Base-by-base conservation (phyloP, 495 filamentous ascomycete species). In the Talaromyces adpressus region DNA sequence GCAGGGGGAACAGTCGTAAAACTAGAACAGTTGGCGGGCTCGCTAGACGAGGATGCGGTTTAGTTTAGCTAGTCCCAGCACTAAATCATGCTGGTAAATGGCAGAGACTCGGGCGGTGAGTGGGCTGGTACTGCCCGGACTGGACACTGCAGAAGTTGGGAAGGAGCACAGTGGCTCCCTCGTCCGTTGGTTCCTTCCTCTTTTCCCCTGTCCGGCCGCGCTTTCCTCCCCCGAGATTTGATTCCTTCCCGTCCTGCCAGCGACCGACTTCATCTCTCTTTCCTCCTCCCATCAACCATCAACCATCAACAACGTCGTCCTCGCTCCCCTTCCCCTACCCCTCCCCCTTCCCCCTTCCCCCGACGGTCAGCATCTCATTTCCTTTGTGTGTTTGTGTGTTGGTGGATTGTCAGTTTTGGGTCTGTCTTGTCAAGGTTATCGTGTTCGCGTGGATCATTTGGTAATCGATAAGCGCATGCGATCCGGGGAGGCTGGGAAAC, bases 341-440 rank as follows among this genome's bases (percentile, higher is more conserved):
- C 45, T 39, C 23, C 54, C 12, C 41, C 23, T 25, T 29, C 32
- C 62, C 30, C 59, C 60, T 60, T 57, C 53, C 23, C 41, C 54
- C 47, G 65, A 45, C 57, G 56, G 58, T 54, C 67, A 62, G 66
- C 57, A 49, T 58, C 39, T 51, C 60, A 62, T 64, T 63, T 65
- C 63, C 27, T 62, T 62, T 52, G 41, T 62, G 39, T 62, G 39
- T 53, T 52, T 47, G 23, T 62, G 45, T 47, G 39, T 60, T 32
- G 27, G 23, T 30, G 45, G 23, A 45, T 61, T 29, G 59, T 52
- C 41, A n/a, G n/a, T 45, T 27, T 60, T 45, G 18, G 29, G 32
- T 11, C 30, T 41, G 36, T 62, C 60, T 49, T 61, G 20, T 49
- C 41, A 36, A 30, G 11, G 16, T 30, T 49, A 30, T 29, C 34